These are phyloP conservation scores for Escallonia herrerae DNA, from an alignment of 129 eudicot species.

Conservation along the genomic window DNA sequence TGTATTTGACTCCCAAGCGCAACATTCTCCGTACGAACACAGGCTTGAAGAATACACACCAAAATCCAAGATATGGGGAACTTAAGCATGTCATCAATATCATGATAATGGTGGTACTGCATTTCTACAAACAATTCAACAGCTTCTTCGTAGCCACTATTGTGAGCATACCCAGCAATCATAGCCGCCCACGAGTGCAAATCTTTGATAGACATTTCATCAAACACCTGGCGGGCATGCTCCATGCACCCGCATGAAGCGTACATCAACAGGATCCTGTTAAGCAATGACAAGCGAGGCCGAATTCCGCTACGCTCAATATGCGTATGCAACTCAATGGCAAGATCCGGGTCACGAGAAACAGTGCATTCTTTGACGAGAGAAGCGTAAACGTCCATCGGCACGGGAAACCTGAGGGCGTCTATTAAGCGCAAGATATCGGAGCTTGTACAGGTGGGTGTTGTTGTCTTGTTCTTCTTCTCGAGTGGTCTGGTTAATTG, in stretches of 20 bases:
- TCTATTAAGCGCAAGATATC: conserved; percentile 69
- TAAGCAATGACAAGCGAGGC: conserved; percentile 28
- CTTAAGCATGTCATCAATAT: conserved; percentile 1
- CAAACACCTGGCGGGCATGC: conserved; percentile 66
- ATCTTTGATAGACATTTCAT: conserved; percentile 51
- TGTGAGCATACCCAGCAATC: conserved; percentile 53
- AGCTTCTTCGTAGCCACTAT: conserved; percentile 34
- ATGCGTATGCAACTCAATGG: conserved; percentile 43
- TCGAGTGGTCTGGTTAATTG: conserved; percentile 15
- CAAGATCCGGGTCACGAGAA: conserved; percentile 24
- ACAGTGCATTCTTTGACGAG: conserved; percentile 69
- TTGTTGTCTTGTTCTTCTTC: conserved; percentile 5
- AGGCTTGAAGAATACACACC: conserved; percentile 70
- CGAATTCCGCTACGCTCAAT: conserved; percentile 23
- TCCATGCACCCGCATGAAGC: conserved; percentile 37
- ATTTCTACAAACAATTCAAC: conserved; percentile 35
- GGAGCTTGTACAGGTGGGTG: conserved; percentile 36
- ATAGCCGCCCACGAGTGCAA: conserved; percentile 63
- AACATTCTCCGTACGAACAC: conserved; percentile 32
- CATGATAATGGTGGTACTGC: conserved; percentile 10
- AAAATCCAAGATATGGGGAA: conserved; percentile 58
- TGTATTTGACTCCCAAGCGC: conserved; percentile 66
- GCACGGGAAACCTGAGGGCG: conserved; percentile 41
- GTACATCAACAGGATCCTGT: conserved; percentile 46
- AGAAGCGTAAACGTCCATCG: conserved; percentile 51